Evolutionary conservation across 768 basidiomycete genomes (phyloP).

Genomic region (Boletus insuetus): DNA sequence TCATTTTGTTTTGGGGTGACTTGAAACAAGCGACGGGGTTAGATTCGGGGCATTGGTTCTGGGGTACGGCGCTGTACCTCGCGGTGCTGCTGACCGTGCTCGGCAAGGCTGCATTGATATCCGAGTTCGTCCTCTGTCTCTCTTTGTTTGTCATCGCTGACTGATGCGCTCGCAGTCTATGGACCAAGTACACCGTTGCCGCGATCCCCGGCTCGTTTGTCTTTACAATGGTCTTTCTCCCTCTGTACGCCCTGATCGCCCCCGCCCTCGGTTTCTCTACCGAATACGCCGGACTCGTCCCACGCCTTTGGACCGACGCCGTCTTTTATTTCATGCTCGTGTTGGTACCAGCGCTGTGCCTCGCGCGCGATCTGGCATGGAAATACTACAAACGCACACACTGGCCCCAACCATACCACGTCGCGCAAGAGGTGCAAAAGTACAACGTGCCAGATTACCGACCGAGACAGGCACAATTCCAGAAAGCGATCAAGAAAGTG

Average conservation of each 20-base stretch:
- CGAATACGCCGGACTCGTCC: constrained; percentile 88
- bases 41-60: constrained; percentile 96
- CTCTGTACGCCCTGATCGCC: constrained; percentile 84
- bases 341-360: constrained; percentile 79
- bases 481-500: constrained; percentile 99
- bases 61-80: constrained; percentile 96
- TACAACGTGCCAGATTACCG: constrained; percentile 97
- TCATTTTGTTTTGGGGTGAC: constrained; percentile 76
- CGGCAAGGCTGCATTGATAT: constrained; percentile 91
- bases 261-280: constrained; percentile 86
- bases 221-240: constrained; percentile 95
- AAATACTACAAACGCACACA: constrained; percentile 97
- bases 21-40: constrained; percentile 75
- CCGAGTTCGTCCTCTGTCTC: constrained; percentile 69
- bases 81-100: constrained; percentile 91
- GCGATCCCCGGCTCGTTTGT: constrained; percentile 97
- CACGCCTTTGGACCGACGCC: constrained; percentile 81
- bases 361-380: constrained; percentile 90
- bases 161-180: constrained; percentile 57
- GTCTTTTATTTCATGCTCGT: constrained; percentile 91
- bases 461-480: constrained; percentile 98
- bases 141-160: neutral
- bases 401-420: constrained; percentile 89
- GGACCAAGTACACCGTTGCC: constrained; percentile 99
- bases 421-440: constrained; percentile 98